phyloP scores from a whole-genome alignment of 1,284 basidiomycete species.

The Heterobasidion irregulare region DNA sequence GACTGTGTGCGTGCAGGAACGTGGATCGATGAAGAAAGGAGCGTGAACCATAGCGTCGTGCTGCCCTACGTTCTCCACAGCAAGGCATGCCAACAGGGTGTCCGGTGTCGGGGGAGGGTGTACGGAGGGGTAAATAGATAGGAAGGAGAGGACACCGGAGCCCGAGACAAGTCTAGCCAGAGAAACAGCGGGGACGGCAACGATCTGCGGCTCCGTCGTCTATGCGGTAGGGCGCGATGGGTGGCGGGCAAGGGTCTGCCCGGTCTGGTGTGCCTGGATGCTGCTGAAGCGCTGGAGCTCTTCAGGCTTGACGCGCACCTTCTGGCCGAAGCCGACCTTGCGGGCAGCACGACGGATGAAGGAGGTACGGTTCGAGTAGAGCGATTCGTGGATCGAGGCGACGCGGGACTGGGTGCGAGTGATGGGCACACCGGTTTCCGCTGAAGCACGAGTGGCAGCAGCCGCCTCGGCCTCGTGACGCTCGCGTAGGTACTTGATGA shows the following conservation, averaged over 20 bases:
- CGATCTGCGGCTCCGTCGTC: conserved; percentile 1
- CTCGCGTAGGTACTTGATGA: conserved; percentile 77
- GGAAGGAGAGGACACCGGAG: conserved; percentile 4
- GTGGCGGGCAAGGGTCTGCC: conserved; percentile 70
- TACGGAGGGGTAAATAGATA: background rate
- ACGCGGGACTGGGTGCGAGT: conserved; percentile 83
- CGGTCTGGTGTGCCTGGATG: conserved; percentile 75
- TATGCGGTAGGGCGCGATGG: conserved; percentile 50
- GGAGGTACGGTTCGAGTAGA: conserved; percentile 89
- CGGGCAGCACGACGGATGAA: conserved; percentile 83
- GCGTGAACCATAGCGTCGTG: background rate
- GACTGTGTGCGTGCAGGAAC: background rate
- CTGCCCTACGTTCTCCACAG: background rate
- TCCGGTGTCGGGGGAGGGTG: background rate
- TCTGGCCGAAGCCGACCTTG: conserved; percentile 80
- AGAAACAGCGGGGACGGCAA: conserved; percentile 5
- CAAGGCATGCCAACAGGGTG: background rate
- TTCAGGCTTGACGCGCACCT: conserved; percentile 73
- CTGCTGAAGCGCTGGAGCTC: conserved; percentile 79
- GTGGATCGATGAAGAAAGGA: background rate
- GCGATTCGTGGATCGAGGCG: conserved; percentile 85
- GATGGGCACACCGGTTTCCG: conserved; percentile 62
- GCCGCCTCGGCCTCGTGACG: conserved; percentile 50
- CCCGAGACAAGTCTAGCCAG: background rate
- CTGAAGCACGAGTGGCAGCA: conserved; percentile 31